Evolutionary conservation across 75 land plant genomes (phyloP).

Genomic region (Ceratopteris richardii): DNA sequence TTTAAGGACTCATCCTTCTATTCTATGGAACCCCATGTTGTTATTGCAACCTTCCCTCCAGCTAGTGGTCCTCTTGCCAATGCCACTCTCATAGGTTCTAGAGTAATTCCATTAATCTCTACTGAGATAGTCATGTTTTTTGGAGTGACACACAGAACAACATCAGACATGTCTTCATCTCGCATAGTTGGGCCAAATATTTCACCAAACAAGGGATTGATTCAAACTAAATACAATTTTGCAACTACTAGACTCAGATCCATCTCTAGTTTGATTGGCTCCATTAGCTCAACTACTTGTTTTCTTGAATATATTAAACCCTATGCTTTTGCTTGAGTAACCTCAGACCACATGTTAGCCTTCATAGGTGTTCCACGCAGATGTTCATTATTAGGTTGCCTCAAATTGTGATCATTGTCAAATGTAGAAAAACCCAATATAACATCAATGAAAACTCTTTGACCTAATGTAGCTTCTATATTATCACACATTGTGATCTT

Average conservation of each 20-base stretch:
- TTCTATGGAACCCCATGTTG: too few species aligned
- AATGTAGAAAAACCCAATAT: slow-evolving; percentile 18
- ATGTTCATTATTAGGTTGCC: not conserved
- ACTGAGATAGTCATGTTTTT: slow-evolving; percentile 19
- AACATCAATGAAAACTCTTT: slow-evolving; percentile 21
- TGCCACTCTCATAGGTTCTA: slow-evolving; percentile 38
- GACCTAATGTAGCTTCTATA: slow-evolving; percentile 25
- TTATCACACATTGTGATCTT: slow-evolving; percentile 24
- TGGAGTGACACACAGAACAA: slow-evolving; percentile 26
- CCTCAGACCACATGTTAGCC: slow-evolving; percentile 29
- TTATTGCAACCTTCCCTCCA: too few species aligned
- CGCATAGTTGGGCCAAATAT: slow-evolving; percentile 31
- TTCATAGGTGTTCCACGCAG: slow-evolving; percentile 13
- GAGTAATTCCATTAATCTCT: slow-evolving; percentile 13
- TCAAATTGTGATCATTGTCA: slow-evolving; percentile 12
- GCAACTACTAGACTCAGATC: slow-evolving; percentile 34
- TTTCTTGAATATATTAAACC: slow-evolving; percentile 20
- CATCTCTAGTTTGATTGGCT: slow-evolving; percentile 36
- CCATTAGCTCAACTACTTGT: slow-evolving; percentile 18
- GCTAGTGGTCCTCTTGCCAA: too few species aligned
- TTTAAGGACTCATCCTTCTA: too few species aligned
- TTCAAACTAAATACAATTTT: slow-evolving; percentile 20
- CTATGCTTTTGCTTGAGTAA: slow-evolving; percentile 21
- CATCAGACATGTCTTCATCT: slow-evolving; percentile 42
- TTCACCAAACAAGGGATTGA: slow-evolving; percentile 39